These are phyloP conservation scores for Inonotus obliquus DNA, from an alignment of 1,284 basidiomycete genomes.

Conservation along the genomic window DNA sequence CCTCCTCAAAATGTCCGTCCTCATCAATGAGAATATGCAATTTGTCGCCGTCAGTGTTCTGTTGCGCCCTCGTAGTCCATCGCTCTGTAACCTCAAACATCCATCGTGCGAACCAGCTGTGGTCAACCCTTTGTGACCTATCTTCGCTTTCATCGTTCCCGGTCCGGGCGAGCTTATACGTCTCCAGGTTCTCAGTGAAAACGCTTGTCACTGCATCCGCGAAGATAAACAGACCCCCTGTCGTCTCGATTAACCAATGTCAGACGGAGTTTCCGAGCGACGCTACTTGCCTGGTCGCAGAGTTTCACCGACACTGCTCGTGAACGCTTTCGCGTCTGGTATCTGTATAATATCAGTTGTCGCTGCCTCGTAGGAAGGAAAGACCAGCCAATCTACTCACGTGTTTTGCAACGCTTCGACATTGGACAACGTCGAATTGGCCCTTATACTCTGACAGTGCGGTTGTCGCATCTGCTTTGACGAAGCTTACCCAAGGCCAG, in stretches of 20 bases:
- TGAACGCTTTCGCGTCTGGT: conserved; percentile 7
- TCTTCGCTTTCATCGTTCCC: neutral
- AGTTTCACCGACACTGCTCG: conserved; percentile 8
- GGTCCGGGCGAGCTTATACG: conserved; percentile 2
- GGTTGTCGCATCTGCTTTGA: conserved; percentile 6
- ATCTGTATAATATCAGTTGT: conserved; percentile 1
- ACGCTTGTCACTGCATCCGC: conserved; percentile 12
- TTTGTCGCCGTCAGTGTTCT: conserved; percentile 20
- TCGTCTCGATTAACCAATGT: neutral
- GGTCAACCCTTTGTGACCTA: neutral
- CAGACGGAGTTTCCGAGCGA: neutral
- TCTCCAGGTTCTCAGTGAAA: neutral
- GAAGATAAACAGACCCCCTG: conserved; percentile 16
- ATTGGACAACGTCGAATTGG: conserved; percentile 17
- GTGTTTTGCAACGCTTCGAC: conserved; percentile 16
- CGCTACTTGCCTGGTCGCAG: conserved; percentile 10
- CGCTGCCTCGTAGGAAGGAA: neutral
- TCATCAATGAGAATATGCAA: conserved; percentile 21
- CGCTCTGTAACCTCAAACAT: conserved; percentile 14
- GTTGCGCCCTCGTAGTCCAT: conserved; percentile 13
- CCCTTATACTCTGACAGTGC: conserved; percentile 7
- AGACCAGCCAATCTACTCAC: neutral
- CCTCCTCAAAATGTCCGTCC: conserved; percentile 21
- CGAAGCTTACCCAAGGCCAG: conserved; percentile 2
- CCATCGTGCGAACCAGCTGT: conserved; percentile 18